Percentiles rank a stretch among this genome's conserved stretches.
phyloP scores from a whole-genome alignment of 495 filamentous ascomycete genomes.

The Pseudoneurospora amorphoporcata region DNA sequence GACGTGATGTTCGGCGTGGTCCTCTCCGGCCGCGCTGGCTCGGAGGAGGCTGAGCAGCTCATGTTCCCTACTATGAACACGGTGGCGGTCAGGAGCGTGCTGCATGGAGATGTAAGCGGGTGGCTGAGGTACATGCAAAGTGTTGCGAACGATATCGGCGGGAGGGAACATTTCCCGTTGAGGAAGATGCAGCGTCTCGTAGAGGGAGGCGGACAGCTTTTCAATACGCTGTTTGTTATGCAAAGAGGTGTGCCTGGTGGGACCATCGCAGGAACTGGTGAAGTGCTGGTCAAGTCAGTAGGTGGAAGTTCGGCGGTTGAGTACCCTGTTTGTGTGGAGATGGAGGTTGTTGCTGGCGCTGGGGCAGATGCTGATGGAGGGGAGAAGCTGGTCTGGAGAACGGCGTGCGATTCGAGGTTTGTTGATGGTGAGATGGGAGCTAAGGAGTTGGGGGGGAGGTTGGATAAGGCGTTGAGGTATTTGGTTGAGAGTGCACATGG shows the following conservation, averaged over 20 bases:
- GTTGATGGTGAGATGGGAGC: slow-evolving; percentile 18
- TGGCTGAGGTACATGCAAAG: slow-evolving; percentile 59
- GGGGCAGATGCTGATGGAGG: not conserved
- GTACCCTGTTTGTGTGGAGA: slow-evolving; percentile 71
- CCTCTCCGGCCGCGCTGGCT: slow-evolving; percentile 53
- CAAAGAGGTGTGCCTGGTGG: slow-evolving; percentile 28
- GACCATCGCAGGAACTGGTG: not conserved
- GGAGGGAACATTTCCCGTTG: slow-evolving; percentile 58
- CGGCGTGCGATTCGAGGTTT: slow-evolving; percentile 52
- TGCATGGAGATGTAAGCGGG: slow-evolving; percentile 49
- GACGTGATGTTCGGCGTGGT: slow-evolving; percentile 65
- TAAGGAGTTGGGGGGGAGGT: not conserved
- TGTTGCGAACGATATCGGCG: slow-evolving; percentile 38
- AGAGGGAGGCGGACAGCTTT: slow-evolving; percentile 27
- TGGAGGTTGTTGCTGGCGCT: slow-evolving; percentile 39
- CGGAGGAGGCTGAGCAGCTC: slow-evolving; percentile 44
- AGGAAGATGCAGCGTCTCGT: slow-evolving; percentile 46
- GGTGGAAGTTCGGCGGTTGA: slow-evolving; percentile 54
- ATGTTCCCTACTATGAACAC: slow-evolving; percentile 77
- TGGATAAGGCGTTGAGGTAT: not conserved
- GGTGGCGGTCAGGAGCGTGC: slow-evolving; percentile 49
- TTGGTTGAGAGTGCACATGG: not conserved
- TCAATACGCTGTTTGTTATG: slow-evolving; percentile 65
- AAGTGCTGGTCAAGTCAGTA: slow-evolving; percentile 39
- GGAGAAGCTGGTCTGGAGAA: slow-evolving; percentile 49